These are phyloP conservation scores for Paramyrothecium roridum DNA, from an alignment of 2,329 filamentous ascomycete genomes.

Conservation along the genomic window DNA sequence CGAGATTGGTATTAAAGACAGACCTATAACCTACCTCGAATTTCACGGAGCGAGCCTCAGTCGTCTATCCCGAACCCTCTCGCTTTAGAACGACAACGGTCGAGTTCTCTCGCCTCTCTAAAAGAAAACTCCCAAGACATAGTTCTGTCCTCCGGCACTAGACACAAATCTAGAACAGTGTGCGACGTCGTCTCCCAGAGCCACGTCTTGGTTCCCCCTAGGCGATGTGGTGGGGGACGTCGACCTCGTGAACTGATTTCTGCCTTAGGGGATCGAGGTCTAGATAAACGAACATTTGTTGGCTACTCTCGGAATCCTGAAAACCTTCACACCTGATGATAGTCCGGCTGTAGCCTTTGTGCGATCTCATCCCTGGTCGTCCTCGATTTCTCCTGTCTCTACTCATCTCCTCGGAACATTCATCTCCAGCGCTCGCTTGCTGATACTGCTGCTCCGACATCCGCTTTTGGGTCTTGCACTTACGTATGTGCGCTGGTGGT, in stretches of 20 bases:
- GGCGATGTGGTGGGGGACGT: conserved; percentile 44
- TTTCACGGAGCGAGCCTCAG: no score
- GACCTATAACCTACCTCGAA: no score
- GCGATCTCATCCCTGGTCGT: neutral
- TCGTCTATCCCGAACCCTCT: no score
- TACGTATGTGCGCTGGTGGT: neutral
- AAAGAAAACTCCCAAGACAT: neutral
- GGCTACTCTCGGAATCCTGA: conserved; percentile 6
- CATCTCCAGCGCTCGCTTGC: neutral
- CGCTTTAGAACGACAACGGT: neutral
- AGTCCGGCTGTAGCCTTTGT: neutral
- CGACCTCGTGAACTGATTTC: conserved; percentile 31
- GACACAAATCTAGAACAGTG: neutral
- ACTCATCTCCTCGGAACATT: no score
- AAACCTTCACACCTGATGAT: conserved; percentile 3
- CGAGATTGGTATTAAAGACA: no score
- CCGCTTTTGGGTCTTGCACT: neutral
- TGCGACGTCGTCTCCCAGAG: conserved; percentile 15
- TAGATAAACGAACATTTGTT: neutral
- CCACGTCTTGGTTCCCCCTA: conserved; percentile 19
- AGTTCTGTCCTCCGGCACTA: neutral
- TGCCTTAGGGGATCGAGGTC: conserved; percentile 27
- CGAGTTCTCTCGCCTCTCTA: neutral
- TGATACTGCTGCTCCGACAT: neutral
- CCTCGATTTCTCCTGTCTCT: no score